Conservation (phyloP, 1,284 basidiomycete genomes). For the Chondrostereum purpureum region DNA sequence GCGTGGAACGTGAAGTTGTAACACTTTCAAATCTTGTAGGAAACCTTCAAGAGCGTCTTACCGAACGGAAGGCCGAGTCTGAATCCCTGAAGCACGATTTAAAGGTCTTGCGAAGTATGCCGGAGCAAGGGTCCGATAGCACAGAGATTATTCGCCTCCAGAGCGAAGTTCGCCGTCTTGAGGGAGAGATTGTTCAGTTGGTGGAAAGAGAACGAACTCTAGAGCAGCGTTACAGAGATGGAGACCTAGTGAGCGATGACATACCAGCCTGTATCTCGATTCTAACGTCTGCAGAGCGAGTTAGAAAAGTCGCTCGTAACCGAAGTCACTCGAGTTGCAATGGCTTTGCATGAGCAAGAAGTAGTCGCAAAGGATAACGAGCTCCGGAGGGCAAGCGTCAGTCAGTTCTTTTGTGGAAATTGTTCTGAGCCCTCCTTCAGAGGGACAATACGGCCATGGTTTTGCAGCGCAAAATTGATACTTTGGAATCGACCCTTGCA, state of each 20-base stretch:
- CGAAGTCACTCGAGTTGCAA: constrained; percentile 32
- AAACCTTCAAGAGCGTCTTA: background rate
- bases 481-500: constrained; percentile 36
- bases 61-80: background rate
- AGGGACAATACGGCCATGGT: constrained; percentile 35
- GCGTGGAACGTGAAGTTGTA: constrained; percentile 12
- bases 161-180: constrained; percentile 22
- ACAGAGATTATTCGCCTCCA: constrained; percentile 20
- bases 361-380: constrained; percentile 46
- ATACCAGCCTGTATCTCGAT: constrained; percentile 10
- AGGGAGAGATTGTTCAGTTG: constrained; percentile 21
- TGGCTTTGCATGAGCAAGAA: constrained; percentile 40
- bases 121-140: background rate
- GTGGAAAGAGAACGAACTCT: constrained; percentile 22
- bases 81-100: constrained; percentile 8
- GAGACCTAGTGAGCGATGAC: constrained; percentile 32
- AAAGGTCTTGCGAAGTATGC: background rate
- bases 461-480: constrained; percentile 30
- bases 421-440: constrained; percentile 19
- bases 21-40: background rate
- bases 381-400: constrained; percentile 36
- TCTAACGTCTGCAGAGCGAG: constrained; percentile 32
- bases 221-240: constrained; percentile 29
- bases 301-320: constrained; percentile 41
- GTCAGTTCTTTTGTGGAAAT: constrained; percentile 5